These are phyloP conservation scores for Ramalina peruviana DNA, from an alignment of 495 filamentous ascomycete species.

Conservation along the genomic window DNA sequence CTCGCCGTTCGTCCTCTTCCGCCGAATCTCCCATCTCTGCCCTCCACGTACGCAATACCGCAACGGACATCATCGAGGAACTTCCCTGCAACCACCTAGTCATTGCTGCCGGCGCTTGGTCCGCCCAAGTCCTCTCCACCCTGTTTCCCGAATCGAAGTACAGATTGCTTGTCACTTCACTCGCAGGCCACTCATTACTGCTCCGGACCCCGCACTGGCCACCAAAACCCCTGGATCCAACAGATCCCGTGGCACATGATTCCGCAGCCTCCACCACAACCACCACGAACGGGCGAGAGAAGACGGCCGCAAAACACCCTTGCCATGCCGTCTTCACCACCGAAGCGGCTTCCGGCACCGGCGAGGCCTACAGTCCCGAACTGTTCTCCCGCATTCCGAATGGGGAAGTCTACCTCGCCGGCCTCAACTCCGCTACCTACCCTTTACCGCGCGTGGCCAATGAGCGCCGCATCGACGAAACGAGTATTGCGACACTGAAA, in stretches of 20 bases:
- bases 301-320: too few species aligned
- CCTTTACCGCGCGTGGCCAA: conserved; percentile 43
- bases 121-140: conserved; percentile 40
- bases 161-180: conserved; percentile 39
- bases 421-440: conserved; percentile 46
- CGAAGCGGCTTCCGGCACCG: conserved; percentile 19
- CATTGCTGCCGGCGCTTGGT: conserved; percentile 60
- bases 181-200: conserved; percentile 62
- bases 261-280: conserved; percentile 11
- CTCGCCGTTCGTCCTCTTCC: conserved; percentile 29
- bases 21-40: conserved; percentile 25
- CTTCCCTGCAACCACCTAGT: conserved; percentile 42
- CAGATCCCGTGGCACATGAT: neutral
- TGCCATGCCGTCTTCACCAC: conserved; percentile 65
- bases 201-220: conserved; percentile 47
- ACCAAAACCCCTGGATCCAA: conserved; percentile 6
- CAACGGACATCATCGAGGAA: conserved; percentile 14
- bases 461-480: conserved; percentile 28
- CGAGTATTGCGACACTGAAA: conserved; percentile 37
- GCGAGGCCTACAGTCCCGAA: conserved; percentile 46
- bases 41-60: conserved; percentile 29
- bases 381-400: conserved; percentile 49
- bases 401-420: conserved; percentile 60
- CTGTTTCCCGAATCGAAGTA: conserved; percentile 45
- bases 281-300: conserved; percentile 14